Base-by-base conservation (phyloP, 2,329 filamentous ascomycete genomes). In the Phaeophleospora eucalypticola region DNA sequence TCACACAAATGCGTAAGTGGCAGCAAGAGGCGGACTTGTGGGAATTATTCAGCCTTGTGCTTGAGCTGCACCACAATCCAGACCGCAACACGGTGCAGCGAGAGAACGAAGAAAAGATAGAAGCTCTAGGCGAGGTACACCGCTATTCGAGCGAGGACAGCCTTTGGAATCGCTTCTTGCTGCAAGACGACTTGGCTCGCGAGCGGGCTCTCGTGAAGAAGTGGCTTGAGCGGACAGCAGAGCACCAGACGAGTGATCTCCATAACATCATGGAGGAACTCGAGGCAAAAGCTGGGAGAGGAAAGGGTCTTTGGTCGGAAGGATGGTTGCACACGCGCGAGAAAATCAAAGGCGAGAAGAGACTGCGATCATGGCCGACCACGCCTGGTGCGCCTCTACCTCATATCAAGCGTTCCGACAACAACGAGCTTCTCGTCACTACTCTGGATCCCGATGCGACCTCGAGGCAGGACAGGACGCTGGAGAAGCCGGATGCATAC, bases 321-420 rank as follows among this genome's bases (percentile, higher is more conserved):
- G 91, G 91, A 34, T 96, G 90, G 87, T 80, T 96, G 53, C 89
- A 95, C 65, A 96, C 93, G 0, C 87, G 89, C 53, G 82, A 87
- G 48, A 84, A 84, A 39, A 89, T 98, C 68, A 98, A 98, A 72
- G 80, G 87, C 46, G 82, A 88, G 64, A 98, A 97, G 72, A 83
- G 86, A 48, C 71, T 93, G 54, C 80, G 86, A 49, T 79, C 81
- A 20, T 65, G 62, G 59, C 58, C 63, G 2, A 51, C 54, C 48
- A 19, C 58, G 48, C 49, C 78, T 78, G 29, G 75, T 80, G 39
- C 64, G 78, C 54, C 84, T 74, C 59, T 75, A 75, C 24, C 71
- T 24, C 64, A 66, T 49, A 65, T 68, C 36, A 55, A 59, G 35
- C 65, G 68, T 45, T 58, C 54, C 10, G 78, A 81, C 41, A 73